Evolutionary conservation across 1,139 yeast genomes (phyloP), one percentile per base, ranked within the genome.

Genomic region (Ogataea hybrid): DNA sequence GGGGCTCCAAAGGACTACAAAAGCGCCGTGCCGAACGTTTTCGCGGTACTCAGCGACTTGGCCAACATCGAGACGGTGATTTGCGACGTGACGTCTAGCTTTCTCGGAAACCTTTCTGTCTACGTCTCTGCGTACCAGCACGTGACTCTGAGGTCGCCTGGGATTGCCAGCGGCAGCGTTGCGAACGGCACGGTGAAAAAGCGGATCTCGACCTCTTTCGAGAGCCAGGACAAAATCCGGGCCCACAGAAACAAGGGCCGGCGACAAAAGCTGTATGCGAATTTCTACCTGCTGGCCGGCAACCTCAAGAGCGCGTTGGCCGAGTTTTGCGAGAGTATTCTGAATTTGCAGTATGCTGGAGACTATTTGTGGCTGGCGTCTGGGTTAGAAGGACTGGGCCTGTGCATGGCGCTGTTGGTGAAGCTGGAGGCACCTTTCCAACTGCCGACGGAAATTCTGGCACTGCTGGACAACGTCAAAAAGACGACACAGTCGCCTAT

Each of bases 291-390:
- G 10, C 63, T 92, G 35, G 84, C 96, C 0, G 98, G 98, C 0
- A 77, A 85, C 46, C 73, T 84, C 41, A 62, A 70, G 11, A 87
- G 81, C 45, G 95, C 97, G 0, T 59, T 89, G 41, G 69, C 72
- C 25, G 77, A 80, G 45, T 84, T 89, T 51, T 73, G 81, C 10
- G 96, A 89, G 31, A 81, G 97, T 0, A 73, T 85, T 2, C 57
- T 69, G 2, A 67, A 74, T 28, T 64, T 89, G 42, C 78, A 78
- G 47, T 71, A 77, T 25, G 70, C 82, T 2, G 81, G 81, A 39
- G 98, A 92, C 61, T 76, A 77, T 55, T 67, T 92, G 16, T 92
- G 98, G 98, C 70, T 87, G 21, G 97, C 84, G 0, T 83, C 92
- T 32, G 81, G 96, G 0, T 60, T 90, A 16, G 97, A 89, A 54